Evolutionary conservation across 1,139 yeast species (phyloP).

Genomic region (Saccharomyces hybrid): DNA sequence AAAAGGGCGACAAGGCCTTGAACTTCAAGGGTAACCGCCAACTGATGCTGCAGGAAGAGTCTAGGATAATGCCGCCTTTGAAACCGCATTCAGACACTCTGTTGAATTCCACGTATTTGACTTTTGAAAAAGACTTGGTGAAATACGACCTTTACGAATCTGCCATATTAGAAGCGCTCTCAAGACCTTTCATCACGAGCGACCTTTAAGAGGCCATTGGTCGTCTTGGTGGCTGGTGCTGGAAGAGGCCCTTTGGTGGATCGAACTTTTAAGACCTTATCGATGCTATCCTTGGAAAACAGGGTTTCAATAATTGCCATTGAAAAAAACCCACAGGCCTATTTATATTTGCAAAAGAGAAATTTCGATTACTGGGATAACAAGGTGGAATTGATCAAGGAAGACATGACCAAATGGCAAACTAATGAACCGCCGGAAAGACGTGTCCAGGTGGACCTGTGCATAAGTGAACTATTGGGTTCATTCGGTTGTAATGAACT

Average conservation of each 20-base stretch:
- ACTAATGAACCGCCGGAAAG: conserved; percentile 1
- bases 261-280: conserved; percentile 40
- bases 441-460: conserved; percentile 40
- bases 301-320: conserved; percentile 44
- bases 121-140: conserved; percentile 59
- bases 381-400: conserved; percentile 42
- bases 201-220: conserved; percentile 12
- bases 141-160: conserved; percentile 62
- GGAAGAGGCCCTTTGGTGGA: conserved; percentile 79
- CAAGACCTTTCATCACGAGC: conserved; percentile 29
- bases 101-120: conserved; percentile 51
- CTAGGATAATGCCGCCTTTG: conserved; percentile 45
- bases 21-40: conserved; percentile 4
- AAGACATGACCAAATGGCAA: conserved; percentile 51
- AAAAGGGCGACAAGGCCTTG: conserved; percentile 31
- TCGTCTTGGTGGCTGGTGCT: conserved; percentile 69
- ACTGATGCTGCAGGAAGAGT: conserved; percentile 3
- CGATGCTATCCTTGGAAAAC: conserved; percentile 24
- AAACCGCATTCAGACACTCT: conserved; percentile 61
- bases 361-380: conserved; percentile 41
- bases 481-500: conserved; percentile 90
- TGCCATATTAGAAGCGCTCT: conserved; percentile 59
- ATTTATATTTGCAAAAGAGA: conserved; percentile 38
- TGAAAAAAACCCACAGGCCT: conserved; percentile 67
- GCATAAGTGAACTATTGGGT: conserved; percentile 77